Conservation (phyloP, 768 basidiomycete species). For the Lentinula sp. region DNA sequence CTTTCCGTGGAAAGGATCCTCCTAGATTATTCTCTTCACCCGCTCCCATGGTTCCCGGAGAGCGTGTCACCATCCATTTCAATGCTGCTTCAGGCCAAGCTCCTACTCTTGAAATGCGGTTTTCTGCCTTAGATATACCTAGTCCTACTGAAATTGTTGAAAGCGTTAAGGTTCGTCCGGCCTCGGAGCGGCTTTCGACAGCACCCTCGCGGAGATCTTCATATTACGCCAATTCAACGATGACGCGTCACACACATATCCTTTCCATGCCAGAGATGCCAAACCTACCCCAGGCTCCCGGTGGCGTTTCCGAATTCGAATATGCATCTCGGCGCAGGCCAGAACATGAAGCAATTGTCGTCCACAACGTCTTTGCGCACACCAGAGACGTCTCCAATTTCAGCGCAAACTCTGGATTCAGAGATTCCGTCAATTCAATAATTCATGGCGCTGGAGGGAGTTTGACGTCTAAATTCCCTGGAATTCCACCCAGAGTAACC, state of each 20-base stretch:
- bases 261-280: not conserved
- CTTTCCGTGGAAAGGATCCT: not conserved
- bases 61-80: conserved; percentile 47
- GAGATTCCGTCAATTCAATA: conserved; percentile 35
- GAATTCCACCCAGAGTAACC: conserved; percentile 31
- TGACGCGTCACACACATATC: not conserved
- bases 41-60: conserved; percentile 8
- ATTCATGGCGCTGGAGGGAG: conserved; percentile 35
- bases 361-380: not conserved
- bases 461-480: conserved; percentile 49
- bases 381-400: not conserved
- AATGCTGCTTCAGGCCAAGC: conserved; percentile 25
- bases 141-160: conserved; percentile 23
- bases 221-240: conserved; percentile 8
- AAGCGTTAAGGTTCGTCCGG: conserved; percentile 18
- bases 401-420: conserved; percentile 12
- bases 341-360: not conserved
- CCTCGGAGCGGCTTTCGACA: conserved; percentile 11
- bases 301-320: not conserved
- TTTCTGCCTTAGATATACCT: conserved; percentile 44
- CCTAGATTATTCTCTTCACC: conserved; percentile 1
- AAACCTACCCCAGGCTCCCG: not conserved
- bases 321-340: not conserved
- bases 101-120: conserved; percentile 49
- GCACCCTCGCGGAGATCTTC: conserved; percentile 2